Percentiles rank a stretch among this genome's conserved stretches.
These are phyloP conservation scores for Carex sylvatica DNA, from an alignment of 202 grass and related monocot species.

Conservation along the genomic window DNA sequence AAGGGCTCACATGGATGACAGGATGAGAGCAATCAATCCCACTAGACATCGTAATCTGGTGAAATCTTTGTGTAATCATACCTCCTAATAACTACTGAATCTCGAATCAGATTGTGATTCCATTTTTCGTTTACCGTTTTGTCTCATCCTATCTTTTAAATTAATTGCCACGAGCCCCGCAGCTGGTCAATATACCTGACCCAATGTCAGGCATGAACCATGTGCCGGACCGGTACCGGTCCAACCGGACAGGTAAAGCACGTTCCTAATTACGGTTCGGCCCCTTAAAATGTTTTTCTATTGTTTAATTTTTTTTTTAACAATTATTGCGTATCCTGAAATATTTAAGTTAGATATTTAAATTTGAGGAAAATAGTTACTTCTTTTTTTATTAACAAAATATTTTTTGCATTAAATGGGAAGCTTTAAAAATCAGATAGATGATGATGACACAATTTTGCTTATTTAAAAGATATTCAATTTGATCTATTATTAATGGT, in stretches of 20 bases:
- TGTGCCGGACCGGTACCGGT: background rate
- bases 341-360: no score
- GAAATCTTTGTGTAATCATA: background rate
- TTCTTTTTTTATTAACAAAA: no score
- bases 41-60: background rate
- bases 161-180: background rate
- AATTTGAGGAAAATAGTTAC: no score
- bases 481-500: no score
- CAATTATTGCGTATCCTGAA: background rate
- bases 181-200: background rate
- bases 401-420: no score
- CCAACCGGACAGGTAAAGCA: background rate
- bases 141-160: background rate
- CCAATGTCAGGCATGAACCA: background rate
- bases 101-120: background rate
- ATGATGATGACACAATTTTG: no score
- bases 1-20: conserved; percentile 13
- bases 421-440: no score
- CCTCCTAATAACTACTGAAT: background rate
- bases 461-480: no score
- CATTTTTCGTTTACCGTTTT: background rate
- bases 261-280: background rate
- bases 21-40: background rate
- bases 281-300: background rate
- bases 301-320: background rate